A percentile compares a stretch with the other conserved stretches of the same genome.
phyloP scores from a whole-genome alignment of 1,139 yeast species.

The Blastobotrys illinoisensis region DNA sequence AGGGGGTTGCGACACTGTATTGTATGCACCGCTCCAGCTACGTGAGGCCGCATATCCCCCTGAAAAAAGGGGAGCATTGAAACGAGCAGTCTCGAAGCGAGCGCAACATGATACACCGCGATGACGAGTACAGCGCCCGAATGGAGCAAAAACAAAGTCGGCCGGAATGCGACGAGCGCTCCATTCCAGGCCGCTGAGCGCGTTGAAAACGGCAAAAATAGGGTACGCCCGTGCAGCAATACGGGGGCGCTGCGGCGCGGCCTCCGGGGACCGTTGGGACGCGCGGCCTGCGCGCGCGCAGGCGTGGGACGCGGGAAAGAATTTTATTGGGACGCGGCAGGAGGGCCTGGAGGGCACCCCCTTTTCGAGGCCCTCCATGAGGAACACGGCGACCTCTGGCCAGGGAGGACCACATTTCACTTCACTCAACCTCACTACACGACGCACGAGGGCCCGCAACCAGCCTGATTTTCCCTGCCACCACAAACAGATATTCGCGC shows the following conservation, averaged over 20 bases:
- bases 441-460: background rate
- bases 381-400: background rate
- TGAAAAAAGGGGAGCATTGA: background rate
- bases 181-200: too few species aligned
- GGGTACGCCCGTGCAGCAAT: background rate
- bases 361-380: background rate
- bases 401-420: background rate
- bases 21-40: too few species aligned
- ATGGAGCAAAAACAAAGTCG: background rate
- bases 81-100: background rate
- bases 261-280: background rate
- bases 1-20: too few species aligned
- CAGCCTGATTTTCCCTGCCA: too few species aligned
- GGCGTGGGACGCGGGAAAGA: background rate
- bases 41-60: background rate
- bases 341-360: background rate
- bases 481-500: too few species aligned
- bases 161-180: background rate
- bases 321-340: background rate
- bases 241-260: background rate
- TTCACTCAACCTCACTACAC: background rate
- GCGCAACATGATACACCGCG: background rate
- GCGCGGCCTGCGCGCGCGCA: background rate
- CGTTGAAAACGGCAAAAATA: background rate
- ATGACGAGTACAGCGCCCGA: background rate